Evolutionary conservation across 2,329 filamentous ascomycete species (phyloP).

Genomic region (Penicillium sp.): DNA sequence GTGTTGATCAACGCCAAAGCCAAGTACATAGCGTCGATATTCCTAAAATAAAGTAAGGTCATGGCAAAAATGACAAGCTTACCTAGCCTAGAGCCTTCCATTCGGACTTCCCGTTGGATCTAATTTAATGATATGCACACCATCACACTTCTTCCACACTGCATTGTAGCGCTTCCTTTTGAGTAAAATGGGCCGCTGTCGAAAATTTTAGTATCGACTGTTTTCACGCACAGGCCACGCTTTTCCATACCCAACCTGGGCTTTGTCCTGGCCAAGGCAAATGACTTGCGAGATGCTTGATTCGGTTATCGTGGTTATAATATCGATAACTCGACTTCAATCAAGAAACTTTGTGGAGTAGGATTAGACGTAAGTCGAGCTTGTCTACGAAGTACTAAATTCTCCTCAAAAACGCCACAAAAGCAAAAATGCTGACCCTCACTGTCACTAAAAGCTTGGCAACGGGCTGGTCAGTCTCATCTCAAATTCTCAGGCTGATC

Average conservation of each 20-base stretch:
- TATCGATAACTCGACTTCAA: slow-evolving; percentile 11
- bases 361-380: slow-evolving; percentile 15
- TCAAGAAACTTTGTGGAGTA: slow-evolving; percentile 13
- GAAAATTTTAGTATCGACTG: slow-evolving; percentile 99
- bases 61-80: not conserved
- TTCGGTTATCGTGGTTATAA: slow-evolving; percentile 9
- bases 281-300: slow-evolving; percentile 15
- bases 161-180: slow-evolving; percentile 72
- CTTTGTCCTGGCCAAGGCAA: slow-evolving; percentile 18
- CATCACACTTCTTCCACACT: not conserved
- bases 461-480: slow-evolving; percentile 13
- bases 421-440: slow-evolving; percentile 1
- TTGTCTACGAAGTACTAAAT: not conserved
- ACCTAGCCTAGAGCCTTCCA: no score
- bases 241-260: slow-evolving; percentile 78
- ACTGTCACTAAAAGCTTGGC: slow-evolving; percentile 7
- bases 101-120: not conserved
- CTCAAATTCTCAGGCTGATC: slow-evolving; percentile 2
- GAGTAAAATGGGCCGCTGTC: slow-evolving; percentile 97
- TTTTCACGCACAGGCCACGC: slow-evolving; percentile 84
- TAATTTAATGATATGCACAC: not conserved
- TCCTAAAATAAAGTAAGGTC: not conserved
- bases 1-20: not conserved
- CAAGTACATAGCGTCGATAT: not conserved
- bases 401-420: slow-evolving; percentile 10